Percentiles rank a stretch among this genome's conserved stretches.
phyloP scores from a whole-genome alignment of 495 filamentous ascomycete species.

The Monascus purpureus region DNA sequence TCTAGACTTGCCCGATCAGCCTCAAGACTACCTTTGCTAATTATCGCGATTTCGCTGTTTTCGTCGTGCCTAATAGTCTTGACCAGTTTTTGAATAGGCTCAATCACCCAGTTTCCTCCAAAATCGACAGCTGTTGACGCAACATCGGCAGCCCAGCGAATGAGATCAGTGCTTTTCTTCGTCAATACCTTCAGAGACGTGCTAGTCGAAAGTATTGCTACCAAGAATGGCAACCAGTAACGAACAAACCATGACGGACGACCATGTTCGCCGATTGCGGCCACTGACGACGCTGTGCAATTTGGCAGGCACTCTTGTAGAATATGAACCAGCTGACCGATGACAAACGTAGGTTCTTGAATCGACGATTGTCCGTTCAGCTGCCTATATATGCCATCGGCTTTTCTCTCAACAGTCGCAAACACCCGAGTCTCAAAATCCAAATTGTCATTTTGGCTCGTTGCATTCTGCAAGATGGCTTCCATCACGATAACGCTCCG shows the following conservation, averaged over 20 bases:
- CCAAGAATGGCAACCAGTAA: conserved; percentile 69
- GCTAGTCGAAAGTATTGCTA: conserved; percentile 55
- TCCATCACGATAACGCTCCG: conserved; percentile 70
- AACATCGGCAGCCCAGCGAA: conserved; percentile 61
- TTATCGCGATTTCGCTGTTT: conserved; percentile 83
- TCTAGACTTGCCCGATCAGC: conserved; percentile 85
- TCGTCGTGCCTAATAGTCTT: conserved; percentile 85
- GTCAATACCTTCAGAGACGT: conserved; percentile 65
- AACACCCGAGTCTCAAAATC: conserved; percentile 71
- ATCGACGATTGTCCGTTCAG: too few relatives aligned
- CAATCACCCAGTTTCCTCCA: conserved; percentile 89
- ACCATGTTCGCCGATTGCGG: conserved; percentile 44
- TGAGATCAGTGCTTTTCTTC: conserved; percentile 55
- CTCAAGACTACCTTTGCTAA: conserved; percentile 79
- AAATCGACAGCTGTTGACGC: conserved; percentile 73
- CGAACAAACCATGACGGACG: conserved; percentile 62
- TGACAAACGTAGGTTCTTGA: conserved; percentile 41
- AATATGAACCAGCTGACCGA: conserved; percentile 52
- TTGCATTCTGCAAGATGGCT: conserved; percentile 42
- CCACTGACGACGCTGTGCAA: conserved; percentile 38
- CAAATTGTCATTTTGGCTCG: conserved; percentile 29
- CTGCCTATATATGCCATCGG: conserved; percentile 19
- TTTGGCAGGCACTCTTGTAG: conserved; percentile 43
- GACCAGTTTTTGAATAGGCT: conserved; percentile 67
- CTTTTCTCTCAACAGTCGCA: conserved; percentile 45